Percentiles rank a stretch among this genome's conserved stretches.
Conservation (phyloP, 73 alveolate genomes). For the Paramecium biaurelia region DNA sequence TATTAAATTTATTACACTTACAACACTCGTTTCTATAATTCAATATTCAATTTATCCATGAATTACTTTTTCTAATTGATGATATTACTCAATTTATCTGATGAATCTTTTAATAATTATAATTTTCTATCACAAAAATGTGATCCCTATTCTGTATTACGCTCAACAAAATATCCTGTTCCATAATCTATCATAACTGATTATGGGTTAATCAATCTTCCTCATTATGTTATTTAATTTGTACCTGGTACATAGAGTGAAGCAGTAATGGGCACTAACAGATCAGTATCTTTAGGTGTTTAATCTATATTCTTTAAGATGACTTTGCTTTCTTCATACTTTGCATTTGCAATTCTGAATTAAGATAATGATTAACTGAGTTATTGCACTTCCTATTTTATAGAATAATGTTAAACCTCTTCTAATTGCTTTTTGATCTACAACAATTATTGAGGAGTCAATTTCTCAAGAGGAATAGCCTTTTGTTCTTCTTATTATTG, state of each 20-base stretch:
- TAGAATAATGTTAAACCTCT: background rate
- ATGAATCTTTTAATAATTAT: constrained; percentile 22
- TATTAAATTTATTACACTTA: constrained; percentile 19
- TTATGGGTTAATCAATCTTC: constrained; percentile 36
- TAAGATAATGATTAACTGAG: constrained; percentile 34
- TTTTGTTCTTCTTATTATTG: constrained; percentile 47
- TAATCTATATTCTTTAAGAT: constrained; percentile 33
- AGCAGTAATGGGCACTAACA: constrained; percentile 59
- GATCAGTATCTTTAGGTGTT: constrained; percentile 46
- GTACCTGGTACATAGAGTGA: constrained; percentile 64
- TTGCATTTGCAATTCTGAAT: constrained; percentile 56
- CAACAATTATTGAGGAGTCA: constrained; percentile 56
- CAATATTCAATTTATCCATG: constrained; percentile 59
- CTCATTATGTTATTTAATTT: background rate
- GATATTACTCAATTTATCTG: constrained; percentile 28
- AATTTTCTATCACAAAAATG: constrained; percentile 63
- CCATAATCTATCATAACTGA: constrained; percentile 59
- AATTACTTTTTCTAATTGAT: constrained; percentile 51
- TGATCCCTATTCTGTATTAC: constrained; percentile 33
- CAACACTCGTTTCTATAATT: constrained; percentile 47
- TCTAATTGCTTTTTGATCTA: constrained; percentile 50
- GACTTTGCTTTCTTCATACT: constrained; percentile 55
- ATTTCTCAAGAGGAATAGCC: constrained; percentile 58
- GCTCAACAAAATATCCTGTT: constrained; percentile 64
- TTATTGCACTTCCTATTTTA: constrained; percentile 42